Base-by-base conservation (phyloP, 2,329 filamentous ascomycete genomes). In the Coniochaeta hoffmannii region DNA sequence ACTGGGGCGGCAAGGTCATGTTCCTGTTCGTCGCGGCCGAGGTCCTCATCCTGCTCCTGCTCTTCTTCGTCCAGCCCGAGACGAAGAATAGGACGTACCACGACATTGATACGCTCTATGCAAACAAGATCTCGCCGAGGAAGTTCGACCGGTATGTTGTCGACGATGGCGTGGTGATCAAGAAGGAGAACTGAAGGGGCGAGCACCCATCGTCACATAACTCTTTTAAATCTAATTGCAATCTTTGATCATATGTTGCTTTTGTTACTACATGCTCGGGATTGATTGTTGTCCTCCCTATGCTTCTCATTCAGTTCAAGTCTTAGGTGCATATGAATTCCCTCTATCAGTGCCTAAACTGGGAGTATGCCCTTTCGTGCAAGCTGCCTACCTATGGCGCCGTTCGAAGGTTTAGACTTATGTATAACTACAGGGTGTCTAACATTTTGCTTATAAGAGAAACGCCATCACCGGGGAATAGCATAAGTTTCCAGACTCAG, bases 1-100 rank as follows among this genome's bases (percentile, higher is more conserved):
- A 71, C 55, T 71, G 69, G 69, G 69, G 69, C 0, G 69, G 69
- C 31, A 71, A 66, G 57, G 61, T 71, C 56, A 70, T 71, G 66
- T 70, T 71, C 49, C 15, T 71, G 24, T 71, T 71, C 53, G 69
- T 69, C 5, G 67, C 58, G 0, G 68, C 68, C 1, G 69, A 71
- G 59, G 54, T 69, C 1, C 61, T 71, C 26, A 69, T 71, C 19
- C 62, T 71, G 6, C 58, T 54, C 1, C 57, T 50, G 0, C 57
- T 70, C 2, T 71, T 65, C 30, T 68, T 68, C 59, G 64, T 70
- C 56, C 69, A 71, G 57, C 68, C 69, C 4, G 69, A 70, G 64
- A 71, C 69, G 0, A 71, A 71, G 65, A 71, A 71, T 60, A 63
- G 69, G 22, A 70, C 65, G 1, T 68, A 70, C 14, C 60, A 65